phyloP scores from a whole-genome alignment of 495 filamentous ascomycete species.

The Neurospora sp. region DNA sequence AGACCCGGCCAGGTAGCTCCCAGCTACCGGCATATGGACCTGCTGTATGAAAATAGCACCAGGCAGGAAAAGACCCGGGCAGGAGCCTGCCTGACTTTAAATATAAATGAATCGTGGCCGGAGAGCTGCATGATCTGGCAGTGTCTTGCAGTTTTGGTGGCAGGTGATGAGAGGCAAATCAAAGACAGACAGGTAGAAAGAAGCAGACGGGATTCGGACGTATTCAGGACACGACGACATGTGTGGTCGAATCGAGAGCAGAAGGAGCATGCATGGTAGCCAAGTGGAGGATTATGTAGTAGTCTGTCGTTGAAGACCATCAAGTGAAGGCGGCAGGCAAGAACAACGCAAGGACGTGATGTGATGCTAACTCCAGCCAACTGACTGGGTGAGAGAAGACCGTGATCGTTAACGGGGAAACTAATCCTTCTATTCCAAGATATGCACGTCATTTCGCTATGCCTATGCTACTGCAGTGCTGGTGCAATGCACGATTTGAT shows the following conservation, averaged over 20 bases:
- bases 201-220: background rate
- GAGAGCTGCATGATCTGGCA: background rate
- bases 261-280: background rate
- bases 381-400: background rate
- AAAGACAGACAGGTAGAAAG: too few relatives aligned
- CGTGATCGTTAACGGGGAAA: background rate
- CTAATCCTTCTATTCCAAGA: background rate
- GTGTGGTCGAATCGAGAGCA: background rate
- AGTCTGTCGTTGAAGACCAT: background rate
- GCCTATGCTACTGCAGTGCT: background rate
- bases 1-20: background rate
- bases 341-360: background rate
- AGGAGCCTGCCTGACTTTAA: too few relatives aligned
- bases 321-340: background rate
- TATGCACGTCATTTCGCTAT: background rate
- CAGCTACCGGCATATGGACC: background rate
- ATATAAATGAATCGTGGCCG: background rate
- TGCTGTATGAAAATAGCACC: background rate
- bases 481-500: background rate
- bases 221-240: background rate
- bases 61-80: too few relatives aligned
- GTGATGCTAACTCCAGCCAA: background rate
- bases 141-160: background rate
- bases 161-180: background rate
- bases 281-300: background rate